Conservation (phyloP, 768 basidiomycete genomes). For the Hypholoma fasciculare region DNA sequence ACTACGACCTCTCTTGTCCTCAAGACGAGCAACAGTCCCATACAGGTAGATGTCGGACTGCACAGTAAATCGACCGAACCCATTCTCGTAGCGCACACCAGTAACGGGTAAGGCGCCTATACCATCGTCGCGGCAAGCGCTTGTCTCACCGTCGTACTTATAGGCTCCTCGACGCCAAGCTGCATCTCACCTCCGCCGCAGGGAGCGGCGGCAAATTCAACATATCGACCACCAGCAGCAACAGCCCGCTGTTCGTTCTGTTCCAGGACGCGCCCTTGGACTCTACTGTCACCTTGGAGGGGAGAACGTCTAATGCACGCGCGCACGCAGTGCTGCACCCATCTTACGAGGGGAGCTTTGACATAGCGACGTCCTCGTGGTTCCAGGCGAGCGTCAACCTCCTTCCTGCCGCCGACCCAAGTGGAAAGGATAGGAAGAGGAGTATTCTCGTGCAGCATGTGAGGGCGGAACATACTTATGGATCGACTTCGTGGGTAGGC, state of each 20-base stretch:
- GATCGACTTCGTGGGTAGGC: background rate
- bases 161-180: background rate
- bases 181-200: background rate
- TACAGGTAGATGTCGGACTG: constrained; percentile 5
- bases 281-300: constrained; percentile 1
- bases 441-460: background rate
- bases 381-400: background rate
- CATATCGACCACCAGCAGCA: background rate
- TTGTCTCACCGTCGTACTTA: background rate
- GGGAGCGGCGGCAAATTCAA: constrained; percentile 1
- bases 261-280: constrained; percentile 4
- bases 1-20: background rate
- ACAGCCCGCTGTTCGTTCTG: background rate
- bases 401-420: background rate
- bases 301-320: background rate
- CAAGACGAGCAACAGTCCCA: background rate
- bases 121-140: background rate
- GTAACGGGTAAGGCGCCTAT: background rate
- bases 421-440: background rate
- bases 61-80: background rate
- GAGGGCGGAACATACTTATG: background rate
- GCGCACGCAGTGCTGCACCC: constrained; percentile 1
- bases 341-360: constrained; percentile 2
- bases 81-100: background rate
- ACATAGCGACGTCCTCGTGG: background rate